Conservation (phyloP, 148 eudicot species). For the Chenopodium quinoa region DNA sequence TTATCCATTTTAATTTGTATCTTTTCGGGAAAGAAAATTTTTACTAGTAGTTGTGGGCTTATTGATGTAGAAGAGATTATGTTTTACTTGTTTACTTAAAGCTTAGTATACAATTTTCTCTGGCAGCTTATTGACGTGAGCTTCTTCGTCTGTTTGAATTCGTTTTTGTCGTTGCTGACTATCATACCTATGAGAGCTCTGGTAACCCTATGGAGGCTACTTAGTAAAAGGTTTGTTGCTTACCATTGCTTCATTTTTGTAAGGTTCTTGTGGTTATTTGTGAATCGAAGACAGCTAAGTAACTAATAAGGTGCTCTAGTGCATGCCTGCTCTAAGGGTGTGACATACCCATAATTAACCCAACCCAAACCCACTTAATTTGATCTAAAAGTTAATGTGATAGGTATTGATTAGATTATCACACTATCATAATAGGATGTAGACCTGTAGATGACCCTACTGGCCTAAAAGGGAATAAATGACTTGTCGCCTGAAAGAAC, state of each 20-base stretch:
- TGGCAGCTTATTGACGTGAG: conserved; percentile 96
- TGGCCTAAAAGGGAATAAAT: too few species aligned
- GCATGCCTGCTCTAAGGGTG: neutral
- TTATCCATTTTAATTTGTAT: neutral
- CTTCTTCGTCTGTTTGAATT: conserved; percentile 86
- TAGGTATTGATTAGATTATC: too few species aligned
- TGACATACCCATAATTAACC: neutral
- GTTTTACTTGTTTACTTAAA: conserved; percentile 1
- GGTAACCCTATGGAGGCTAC: conserved; percentile 48
- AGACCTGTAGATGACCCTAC: neutral
- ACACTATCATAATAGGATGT: neutral
- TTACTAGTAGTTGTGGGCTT: neutral
- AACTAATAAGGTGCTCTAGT: neutral
- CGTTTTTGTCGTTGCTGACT: conserved; percentile 84
- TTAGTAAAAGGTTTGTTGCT: conserved; percentile 57
- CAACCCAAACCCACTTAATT: neutral
- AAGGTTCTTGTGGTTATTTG: neutral
- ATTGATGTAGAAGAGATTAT: neutral
- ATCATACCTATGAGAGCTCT: conserved; percentile 80
- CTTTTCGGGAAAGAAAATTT: neutral
- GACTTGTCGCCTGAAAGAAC: neutral
- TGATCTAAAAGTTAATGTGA: neutral
- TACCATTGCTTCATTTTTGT: conserved; percentile 6
- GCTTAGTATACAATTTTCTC: neutral
- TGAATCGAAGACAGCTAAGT: neutral